Evolutionary conservation across 805 yeast species (phyloP).

Genomic region (Ogataea parapolymorpha): DNA sequence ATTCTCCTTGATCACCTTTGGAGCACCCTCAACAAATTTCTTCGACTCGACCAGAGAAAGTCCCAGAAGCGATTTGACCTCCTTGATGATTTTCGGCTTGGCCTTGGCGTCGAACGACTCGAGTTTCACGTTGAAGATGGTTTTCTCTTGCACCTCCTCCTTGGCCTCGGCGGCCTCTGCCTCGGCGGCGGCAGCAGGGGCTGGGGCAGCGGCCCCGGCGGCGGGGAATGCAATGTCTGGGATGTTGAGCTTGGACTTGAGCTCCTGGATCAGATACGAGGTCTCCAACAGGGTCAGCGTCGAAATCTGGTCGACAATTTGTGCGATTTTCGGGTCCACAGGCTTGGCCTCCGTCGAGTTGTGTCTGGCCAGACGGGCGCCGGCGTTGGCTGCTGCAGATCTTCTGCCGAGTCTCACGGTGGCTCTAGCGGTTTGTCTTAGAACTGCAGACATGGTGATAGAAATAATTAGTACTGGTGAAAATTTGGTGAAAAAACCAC

Average conservation of each 20-base stretch:
- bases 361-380: constrained; percentile 54
- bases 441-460: constrained; percentile 14
- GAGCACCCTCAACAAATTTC: constrained; percentile 97
- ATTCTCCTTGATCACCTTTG: constrained; percentile 91
- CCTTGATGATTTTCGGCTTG: constrained; percentile 97
- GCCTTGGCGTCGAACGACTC: constrained; percentile 93
- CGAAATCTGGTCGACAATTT: constrained; percentile 88
- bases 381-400: constrained; percentile 33
- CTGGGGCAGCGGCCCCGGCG: constrained; percentile 57
- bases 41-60: constrained; percentile 93
- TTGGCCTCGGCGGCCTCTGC: constrained; percentile 71
- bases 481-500: constrained; percentile 8
- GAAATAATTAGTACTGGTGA: background rate
- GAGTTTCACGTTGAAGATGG: constrained; percentile 86
- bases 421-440: constrained; percentile 23
- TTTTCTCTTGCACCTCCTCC: constrained; percentile 84
- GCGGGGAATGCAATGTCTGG: constrained; percentile 89
- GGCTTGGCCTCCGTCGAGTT: constrained; percentile 47
- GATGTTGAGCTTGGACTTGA: constrained; percentile 80
- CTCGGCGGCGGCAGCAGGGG: constrained; percentile 62
- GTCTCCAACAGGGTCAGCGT: constrained; percentile 91
- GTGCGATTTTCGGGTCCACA: constrained; percentile 82
- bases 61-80: constrained; percentile 88
- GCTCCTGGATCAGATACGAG: constrained; percentile 75
- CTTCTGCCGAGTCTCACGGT: constrained; percentile 19